Percentiles rank a stretch among this genome's conserved stretches.
phyloP scores from a whole-genome alignment of 495 filamentous ascomycete species.

The Daldinia grandis region DNA sequence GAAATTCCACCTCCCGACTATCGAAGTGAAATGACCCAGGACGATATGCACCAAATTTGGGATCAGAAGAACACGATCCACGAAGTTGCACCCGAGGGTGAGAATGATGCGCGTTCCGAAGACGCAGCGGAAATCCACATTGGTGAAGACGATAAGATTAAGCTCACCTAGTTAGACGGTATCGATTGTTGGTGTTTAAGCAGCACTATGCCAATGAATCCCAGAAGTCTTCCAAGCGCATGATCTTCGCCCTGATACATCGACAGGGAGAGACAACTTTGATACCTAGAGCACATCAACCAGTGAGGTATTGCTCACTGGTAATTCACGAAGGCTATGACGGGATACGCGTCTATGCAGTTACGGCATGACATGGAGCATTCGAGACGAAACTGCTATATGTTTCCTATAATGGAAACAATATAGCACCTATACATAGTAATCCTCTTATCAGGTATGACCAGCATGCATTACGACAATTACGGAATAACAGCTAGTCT shows the following conservation, averaged over 20 bases:
- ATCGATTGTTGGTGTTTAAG: not conserved
- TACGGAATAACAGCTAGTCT: not conserved
- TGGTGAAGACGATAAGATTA: conserved; percentile 47
- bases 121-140: conserved; percentile 59
- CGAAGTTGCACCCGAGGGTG: conserved; percentile 47
- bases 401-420: conserved; percentile 20
- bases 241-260: not conserved
- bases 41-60: conserved; percentile 44
- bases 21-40: conserved; percentile 36
- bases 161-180: conserved; percentile 14
- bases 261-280: not conserved
- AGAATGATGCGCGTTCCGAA: conserved; percentile 43
- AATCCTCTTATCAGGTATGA: conserved; percentile 4
- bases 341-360: conserved; percentile 5
- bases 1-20: conserved; percentile 24
- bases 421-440: conserved; percentile 16
- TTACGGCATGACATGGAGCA: not conserved
- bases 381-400: conserved; percentile 3
- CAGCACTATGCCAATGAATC: not conserved
- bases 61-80: conserved; percentile 44
- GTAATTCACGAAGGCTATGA: not conserved
- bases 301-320: not conserved
- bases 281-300: not conserved
- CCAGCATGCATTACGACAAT: conserved; percentile 14
- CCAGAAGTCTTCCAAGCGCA: not conserved